Base-by-base conservation (phyloP, 352 stramenopile genomes). In the Globisporangium iwayamae region DNA sequence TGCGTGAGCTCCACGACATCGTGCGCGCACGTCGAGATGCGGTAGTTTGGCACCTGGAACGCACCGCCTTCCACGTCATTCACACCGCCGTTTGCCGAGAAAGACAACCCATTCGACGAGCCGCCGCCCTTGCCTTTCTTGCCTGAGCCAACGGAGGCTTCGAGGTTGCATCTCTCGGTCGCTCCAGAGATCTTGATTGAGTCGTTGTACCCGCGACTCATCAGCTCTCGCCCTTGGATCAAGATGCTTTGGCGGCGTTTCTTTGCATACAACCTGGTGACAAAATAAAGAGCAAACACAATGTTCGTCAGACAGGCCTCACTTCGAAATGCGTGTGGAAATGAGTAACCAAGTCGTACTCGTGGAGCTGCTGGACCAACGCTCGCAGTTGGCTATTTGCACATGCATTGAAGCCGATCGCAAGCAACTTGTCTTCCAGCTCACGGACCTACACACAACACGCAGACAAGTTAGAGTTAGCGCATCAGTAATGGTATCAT, bases 11-110 rank as follows among this genome's bases (percentile, higher is more conserved):
- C 84, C 30, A 93, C 76, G 18, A 91, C 48, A 53, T 90, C 72
- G 50, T 83, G 77, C 10, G 76, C 77, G 22, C 76, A 88, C 4
- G 73, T 68, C 16, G 75, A 82, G 34, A 93, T 71, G 0, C 77
- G 73, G 36, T 89, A 93, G 65, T 87, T 72, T 4, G 84, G 84
- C 38, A 87, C 71, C 34, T 84, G 75, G 56, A 93, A 93, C 52
- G 62, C 83, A 14, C 75, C 81, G 55, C 72, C 80, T 66, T 81
- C 79, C 5, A 77, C 50, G 10, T 84, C 77, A 34, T 82, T 71
- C 2, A 1, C 14, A 14, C 20, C 65, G 1, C 25, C 60, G 20
- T 3, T 67, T 34, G 20, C 70, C 45, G 50, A 28, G 39, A 53
- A 63, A 16, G 65, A 64, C 3, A 38, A 58, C 41, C 25, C 16